Conservation (phyloP, 441 rosid species). For the California macrophylla region DNA sequence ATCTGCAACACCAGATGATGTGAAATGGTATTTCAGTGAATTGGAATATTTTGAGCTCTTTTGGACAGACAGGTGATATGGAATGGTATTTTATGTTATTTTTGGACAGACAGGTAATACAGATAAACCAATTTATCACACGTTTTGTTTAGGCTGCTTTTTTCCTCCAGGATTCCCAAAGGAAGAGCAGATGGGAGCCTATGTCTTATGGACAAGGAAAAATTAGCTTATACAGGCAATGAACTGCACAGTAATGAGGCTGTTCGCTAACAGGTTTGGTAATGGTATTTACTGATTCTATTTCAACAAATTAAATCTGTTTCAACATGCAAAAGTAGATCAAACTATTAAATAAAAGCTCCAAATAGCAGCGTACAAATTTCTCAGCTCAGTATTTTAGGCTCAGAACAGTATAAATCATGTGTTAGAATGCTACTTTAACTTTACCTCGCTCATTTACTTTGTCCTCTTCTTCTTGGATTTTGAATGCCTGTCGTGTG, state of each 20-base stretch:
- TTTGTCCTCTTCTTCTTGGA: slow-evolving; percentile 5
- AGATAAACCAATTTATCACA: neutral
- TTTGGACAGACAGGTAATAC: neutral
- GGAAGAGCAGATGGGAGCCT: neutral
- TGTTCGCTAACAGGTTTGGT: neutral
- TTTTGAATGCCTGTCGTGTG: neutral
- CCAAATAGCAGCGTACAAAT: neutral
- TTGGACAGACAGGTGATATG: neutral
- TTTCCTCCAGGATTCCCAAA: neutral
- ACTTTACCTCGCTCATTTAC: neutral
- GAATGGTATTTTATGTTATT: neutral
- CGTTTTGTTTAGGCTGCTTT: neutral
- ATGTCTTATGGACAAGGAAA: too few species aligned
- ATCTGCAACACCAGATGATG: neutral
- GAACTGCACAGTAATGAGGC: neutral
- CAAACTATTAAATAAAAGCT: neutral
- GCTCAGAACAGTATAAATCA: neutral
- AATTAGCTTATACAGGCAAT: neutral
- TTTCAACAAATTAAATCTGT: neutral
- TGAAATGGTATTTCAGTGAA: neutral
- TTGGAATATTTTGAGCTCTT: neutral
- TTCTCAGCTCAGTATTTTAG: too few species aligned
- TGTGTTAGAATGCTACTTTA: neutral
- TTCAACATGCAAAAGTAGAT: neutral
- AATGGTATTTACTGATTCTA: neutral